These are phyloP conservation scores for Hylodesmum podocarpum DNA, from an alignment of 306 rosid genomes.

Conservation along the genomic window DNA sequence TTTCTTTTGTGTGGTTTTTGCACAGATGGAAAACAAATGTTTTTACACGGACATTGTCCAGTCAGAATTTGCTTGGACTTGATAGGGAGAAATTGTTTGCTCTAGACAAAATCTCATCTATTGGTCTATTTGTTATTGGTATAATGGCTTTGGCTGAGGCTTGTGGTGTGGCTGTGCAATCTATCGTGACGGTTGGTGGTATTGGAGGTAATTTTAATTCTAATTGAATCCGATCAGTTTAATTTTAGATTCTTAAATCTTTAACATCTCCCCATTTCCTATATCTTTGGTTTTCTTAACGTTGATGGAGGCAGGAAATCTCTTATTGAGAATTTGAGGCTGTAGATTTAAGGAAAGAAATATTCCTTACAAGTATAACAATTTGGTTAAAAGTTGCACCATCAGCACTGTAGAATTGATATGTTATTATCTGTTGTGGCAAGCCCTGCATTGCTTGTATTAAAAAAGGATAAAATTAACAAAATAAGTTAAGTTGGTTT, in stretches of 20 bases:
- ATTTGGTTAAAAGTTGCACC: neutral
- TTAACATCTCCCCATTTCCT: neutral
- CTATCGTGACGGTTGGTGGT: slow-evolving; percentile 91
- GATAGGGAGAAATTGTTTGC: slow-evolving; percentile 73
- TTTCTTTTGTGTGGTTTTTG: slow-evolving; percentile 86
- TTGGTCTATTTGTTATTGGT: slow-evolving; percentile 83
- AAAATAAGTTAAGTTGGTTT: neutral
- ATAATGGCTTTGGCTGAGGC: slow-evolving; percentile 93
- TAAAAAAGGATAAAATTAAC: neutral
- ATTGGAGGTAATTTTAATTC: slow-evolving; percentile 66
- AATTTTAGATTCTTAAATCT: neutral
- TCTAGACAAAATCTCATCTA: slow-evolving; percentile 71
- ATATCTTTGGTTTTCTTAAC: slow-evolving; percentile 4
- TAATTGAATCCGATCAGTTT: slow-evolving; percentile 17
- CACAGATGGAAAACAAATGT: slow-evolving; percentile 82
- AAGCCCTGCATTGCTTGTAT: neutral
- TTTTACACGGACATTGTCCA: slow-evolving; percentile 49
- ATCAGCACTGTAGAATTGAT: neutral
- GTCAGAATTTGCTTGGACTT: slow-evolving; percentile 45
- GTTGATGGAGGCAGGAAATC: slow-evolving; percentile 21
- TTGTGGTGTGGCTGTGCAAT: slow-evolving; percentile 91
- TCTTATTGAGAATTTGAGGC: neutral
- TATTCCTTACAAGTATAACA: neutral
- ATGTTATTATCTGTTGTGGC: neutral
- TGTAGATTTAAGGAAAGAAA: neutral